Percentiles rank a stretch among this genome's conserved stretches.
Conservation (phyloP, 768 basidiomycete genomes). For the Mycena filopes region DNA sequence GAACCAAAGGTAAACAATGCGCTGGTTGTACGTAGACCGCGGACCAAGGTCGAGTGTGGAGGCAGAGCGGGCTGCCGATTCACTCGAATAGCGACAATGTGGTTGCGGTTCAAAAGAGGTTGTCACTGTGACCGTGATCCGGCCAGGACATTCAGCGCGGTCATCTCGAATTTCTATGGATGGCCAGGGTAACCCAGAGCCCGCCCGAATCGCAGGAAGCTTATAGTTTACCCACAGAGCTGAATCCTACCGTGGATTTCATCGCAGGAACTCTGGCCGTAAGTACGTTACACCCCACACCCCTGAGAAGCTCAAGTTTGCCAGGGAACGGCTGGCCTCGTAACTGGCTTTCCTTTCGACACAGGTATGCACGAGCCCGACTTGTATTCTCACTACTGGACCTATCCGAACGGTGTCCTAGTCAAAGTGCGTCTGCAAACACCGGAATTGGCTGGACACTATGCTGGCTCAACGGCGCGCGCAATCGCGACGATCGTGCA, state of each 20-base stretch:
- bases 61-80: too few relatives aligned
- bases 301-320: conserved; percentile 27
- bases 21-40: too few relatives aligned
- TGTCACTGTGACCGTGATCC: too few relatives aligned
- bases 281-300: conserved; percentile 14
- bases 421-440: conserved; percentile 88
- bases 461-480: conserved; percentile 67
- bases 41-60: too few relatives aligned
- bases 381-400: too few relatives aligned
- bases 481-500: conserved; percentile 74
- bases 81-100: too few relatives aligned
- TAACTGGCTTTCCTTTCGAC: conserved; percentile 84
- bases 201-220: too few relatives aligned
- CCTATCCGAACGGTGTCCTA: conserved; percentile 37
- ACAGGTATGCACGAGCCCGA: conserved; percentile 53
- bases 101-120: too few relatives aligned
- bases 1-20: too few relatives aligned
- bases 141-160: too few relatives aligned
- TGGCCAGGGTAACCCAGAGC: too few relatives aligned
- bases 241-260: conserved; percentile 80
- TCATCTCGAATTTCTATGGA: too few relatives aligned
- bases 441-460: conserved; percentile 64
- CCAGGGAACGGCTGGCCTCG: conserved; percentile 71
- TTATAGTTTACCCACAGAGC: conserved; percentile 29
- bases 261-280: conserved; percentile 77